phyloP scores from a whole-genome alignment of 2,329 filamentous ascomycete genomes.

The Parafenestella ontariensis region DNA sequence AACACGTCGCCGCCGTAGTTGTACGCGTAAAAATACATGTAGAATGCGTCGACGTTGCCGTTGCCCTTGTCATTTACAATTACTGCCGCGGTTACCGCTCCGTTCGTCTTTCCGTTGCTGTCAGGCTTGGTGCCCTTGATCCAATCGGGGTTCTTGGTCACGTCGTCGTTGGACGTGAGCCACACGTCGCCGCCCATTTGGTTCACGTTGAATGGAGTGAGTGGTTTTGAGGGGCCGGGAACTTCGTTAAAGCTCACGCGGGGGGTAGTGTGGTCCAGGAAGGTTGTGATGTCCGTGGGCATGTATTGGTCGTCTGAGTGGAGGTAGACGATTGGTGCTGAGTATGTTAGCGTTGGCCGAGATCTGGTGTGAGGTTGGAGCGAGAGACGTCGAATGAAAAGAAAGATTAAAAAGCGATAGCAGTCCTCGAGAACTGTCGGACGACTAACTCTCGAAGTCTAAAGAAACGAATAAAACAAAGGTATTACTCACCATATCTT shows the following conservation, averaged over 20 bases:
- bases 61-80: conserved; percentile 65
- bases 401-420: not conserved
- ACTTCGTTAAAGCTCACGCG: conserved; percentile 46
- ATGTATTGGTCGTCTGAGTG: conserved; percentile 52
- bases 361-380: not conserved
- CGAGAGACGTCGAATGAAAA: not conserved
- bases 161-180: conserved; percentile 54
- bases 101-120: conserved; percentile 56
- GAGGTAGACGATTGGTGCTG: conserved; percentile 56
- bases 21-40: conserved; percentile 68
- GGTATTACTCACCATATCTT: conserved; percentile 44
- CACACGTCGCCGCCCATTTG: conserved; percentile 53
- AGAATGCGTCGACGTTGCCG: conserved; percentile 65
- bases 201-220: conserved; percentile 54
- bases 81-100: conserved; percentile 59
- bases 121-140: conserved; percentile 62
- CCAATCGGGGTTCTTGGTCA: conserved; percentile 52
- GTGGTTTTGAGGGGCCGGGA: conserved; percentile 42
- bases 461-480: not conserved
- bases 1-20: conserved; percentile 62
- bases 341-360: conserved; percentile 6
- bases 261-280: conserved; percentile 52
- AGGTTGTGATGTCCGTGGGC: conserved; percentile 53
- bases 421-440: not conserved
- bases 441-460: not conserved